Conservation (phyloP, 305 asterid genomes). For the Solanum hybrid region DNA sequence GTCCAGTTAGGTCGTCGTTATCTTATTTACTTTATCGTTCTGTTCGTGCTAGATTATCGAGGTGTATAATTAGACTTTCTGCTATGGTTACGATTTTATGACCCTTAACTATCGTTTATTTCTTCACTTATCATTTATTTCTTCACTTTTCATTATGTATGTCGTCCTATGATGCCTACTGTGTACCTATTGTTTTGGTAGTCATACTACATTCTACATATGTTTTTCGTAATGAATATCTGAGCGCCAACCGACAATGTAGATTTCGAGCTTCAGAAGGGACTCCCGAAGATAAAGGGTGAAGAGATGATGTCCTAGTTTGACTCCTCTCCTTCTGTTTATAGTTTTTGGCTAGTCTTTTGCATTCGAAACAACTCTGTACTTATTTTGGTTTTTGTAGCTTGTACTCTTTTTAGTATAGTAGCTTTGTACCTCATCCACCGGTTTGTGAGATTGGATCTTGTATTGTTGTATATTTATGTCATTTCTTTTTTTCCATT, state of each 20-base stretch:
- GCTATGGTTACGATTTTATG: background rate
- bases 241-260: background rate
- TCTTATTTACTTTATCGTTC: background rate
- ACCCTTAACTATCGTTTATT: background rate
- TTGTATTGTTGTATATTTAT: background rate
- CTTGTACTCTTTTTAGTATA: background rate
- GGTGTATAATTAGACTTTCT: background rate
- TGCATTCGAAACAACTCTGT: background rate
- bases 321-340: background rate
- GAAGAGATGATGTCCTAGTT: background rate
- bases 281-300: background rate
- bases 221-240: background rate
- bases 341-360: background rate
- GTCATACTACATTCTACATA: background rate
- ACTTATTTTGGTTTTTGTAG: background rate
- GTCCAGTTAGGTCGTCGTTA: too few species aligned
- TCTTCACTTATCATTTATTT: background rate
- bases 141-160: background rate
- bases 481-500: background rate
- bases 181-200: background rate
- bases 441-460: background rate
- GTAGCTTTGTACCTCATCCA: background rate
- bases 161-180: background rate
- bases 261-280: background rate
- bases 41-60: background rate